Base-by-base conservation (phyloP, 176 grass and related monocot species). In the Lolium perenne region DNA sequence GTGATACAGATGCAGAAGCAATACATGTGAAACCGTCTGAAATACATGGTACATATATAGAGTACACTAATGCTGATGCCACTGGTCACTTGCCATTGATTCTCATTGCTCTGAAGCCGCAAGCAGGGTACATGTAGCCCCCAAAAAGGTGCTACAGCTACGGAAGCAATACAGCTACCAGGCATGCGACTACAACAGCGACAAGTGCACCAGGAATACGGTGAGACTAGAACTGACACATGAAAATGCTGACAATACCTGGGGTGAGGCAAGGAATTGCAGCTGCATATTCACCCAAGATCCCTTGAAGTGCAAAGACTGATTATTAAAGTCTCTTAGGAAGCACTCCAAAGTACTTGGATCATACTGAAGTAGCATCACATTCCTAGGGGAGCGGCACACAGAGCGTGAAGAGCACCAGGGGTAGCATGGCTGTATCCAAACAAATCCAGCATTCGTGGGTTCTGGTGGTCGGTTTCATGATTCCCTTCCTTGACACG, bases 361-460 rank as follows among this genome's bases (percentile, higher is more conserved):
- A 54, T 69, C 10, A 35, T 23, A 64, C 57, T 61, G 25, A 47
- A 91, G 86, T 58, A 80, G 88, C 85, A 88, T 92, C 87, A 88
- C 69, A 88, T 87, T 80, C 87, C 84, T 47, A 89, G 83, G 7
- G 93, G 91, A 41, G 88, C 91, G 2, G 91, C 75, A 40, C 91
- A 95, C 2, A 95, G 88, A 3, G 91, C 93, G 6, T 85, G 91
- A 82, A 95, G 93, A 65, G 93, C 79, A 69, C 86, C 79, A 0
- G 86, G 86, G 6, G 85, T 89, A 14, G 87, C 41, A 80, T 64
- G 25, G 54, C 80, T 88, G 80, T 89, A 85, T 70, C 89, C 92
- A 47, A 92, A 91, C 81, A 91, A 89, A 18, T 94, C 90, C 46
- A 91, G 81, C 84, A 94, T 82, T 71, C 85, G 70, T 10, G 86